phyloP scores from a whole-genome alignment of 345 rosid species.

The Euphorbia pulcherrima region DNA sequence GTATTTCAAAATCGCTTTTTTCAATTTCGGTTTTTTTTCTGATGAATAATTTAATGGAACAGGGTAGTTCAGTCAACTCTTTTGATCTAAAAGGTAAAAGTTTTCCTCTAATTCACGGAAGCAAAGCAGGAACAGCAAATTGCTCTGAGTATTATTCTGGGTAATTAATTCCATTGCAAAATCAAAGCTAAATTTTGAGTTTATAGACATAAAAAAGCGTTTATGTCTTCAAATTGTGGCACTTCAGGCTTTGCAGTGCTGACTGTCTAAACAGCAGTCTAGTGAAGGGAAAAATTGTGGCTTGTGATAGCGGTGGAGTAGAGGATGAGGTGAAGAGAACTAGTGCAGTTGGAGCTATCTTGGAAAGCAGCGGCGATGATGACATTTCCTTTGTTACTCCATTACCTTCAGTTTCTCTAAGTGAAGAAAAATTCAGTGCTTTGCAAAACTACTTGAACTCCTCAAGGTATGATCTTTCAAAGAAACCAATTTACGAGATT shows the following conservation, averaged over 20 bases:
- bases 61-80: constrained; percentile 4
- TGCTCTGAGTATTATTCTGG: neutral
- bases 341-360: constrained; percentile 27
- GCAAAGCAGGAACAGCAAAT: neutral
- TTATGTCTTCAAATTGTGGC: neutral
- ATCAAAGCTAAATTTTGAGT: neutral
- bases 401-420: constrained; percentile 25
- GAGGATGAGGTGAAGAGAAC: neutral
- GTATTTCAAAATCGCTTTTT: too few species aligned
- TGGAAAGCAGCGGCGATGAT: neutral
- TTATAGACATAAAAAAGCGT: neutral
- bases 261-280: neutral
- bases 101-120: neutral
- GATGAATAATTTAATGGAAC: neutral
- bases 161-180: neutral
- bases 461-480: constrained; percentile 23
- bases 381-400: constrained; percentile 21
- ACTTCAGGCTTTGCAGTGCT: neutral
- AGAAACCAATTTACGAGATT: neutral
- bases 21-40: neutral
- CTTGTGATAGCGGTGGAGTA: neutral
- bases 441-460: constrained; percentile 29
- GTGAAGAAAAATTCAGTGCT: neutral
- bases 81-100: neutral
- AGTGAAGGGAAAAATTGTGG: constrained; percentile 7